Evolutionary conservation across 202 grass and related monocot species (phyloP).

Genomic region (Elaeis oleifera): DNA sequence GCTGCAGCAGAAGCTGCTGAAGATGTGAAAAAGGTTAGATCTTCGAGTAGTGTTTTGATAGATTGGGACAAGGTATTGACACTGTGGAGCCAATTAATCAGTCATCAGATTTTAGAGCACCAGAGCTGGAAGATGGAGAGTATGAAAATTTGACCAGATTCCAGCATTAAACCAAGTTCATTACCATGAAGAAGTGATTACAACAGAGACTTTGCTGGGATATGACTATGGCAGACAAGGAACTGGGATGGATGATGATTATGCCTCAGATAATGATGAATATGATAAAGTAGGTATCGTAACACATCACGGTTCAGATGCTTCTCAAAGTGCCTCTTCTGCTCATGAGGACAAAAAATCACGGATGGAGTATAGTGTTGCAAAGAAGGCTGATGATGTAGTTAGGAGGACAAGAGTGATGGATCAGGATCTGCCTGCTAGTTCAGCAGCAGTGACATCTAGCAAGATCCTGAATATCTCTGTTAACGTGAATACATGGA

Average conservation of each 20-base stretch:
- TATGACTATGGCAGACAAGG: conserved; percentile 30
- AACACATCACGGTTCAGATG: conserved; percentile 30
- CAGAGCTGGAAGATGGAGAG: conserved; percentile 25
- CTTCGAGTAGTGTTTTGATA: conserved; percentile 66
- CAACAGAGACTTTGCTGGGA: conserved; percentile 42
- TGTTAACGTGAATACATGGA: conserved; percentile 41
- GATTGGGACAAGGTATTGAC: conserved; percentile 51
- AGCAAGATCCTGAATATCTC: conserved; percentile 37
- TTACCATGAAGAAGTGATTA: conserved; percentile 39
- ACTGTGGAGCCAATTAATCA: conserved; percentile 8
- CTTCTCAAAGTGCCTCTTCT: conserved; percentile 25
- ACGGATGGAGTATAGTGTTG: conserved; percentile 22
- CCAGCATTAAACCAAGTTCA: conserved; percentile 21
- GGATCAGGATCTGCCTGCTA: conserved; percentile 27
- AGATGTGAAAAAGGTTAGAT: conserved; percentile 57
- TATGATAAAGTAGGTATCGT: conserved; percentile 33
- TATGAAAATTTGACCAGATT: conserved; percentile 34
- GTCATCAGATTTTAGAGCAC: conserved; percentile 29
- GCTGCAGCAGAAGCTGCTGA: conserved; percentile 67
- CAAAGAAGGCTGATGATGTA: conserved; percentile 36
- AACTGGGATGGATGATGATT: conserved; percentile 47
- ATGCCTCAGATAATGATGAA: conserved; percentile 45
- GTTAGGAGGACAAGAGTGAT: conserved; percentile 40
- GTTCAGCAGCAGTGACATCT: conserved; percentile 29
- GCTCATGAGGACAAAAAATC: conserved; percentile 30